Evolutionary conservation across 495 filamentous ascomycete genomes (phyloP), one percentile per base, ranked within the genome.

Genomic region (Staphylotrichum longicolle): DNA sequence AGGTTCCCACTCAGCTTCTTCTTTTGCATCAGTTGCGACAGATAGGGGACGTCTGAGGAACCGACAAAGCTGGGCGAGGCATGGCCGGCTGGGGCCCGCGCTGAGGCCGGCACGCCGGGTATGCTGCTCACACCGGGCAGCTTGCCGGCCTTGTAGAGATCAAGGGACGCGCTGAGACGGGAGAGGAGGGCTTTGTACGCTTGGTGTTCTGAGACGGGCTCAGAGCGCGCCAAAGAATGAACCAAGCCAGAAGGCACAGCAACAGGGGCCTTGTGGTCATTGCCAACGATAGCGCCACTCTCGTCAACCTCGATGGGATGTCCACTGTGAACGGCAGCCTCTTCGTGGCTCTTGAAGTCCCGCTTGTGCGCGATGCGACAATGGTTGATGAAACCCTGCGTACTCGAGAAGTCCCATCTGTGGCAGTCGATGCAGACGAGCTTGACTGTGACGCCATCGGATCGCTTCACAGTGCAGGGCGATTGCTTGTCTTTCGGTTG

Each of bases 341-440:
- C 91, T 69, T 97, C 93, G 67, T 98, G 94, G 67, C 91, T 97
- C 68, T 91, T 88, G 77, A 90, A 97, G 55, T 92, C 91, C 53
- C 91, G 83, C 61, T 86, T 87, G 74, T 98, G 94, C 8, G 93
- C 91, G 59, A 98, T 97, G 46, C 94, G 91, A 68, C 92, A 97
- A 68, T 98, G 94, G 66, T 98, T 98, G 77, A 98, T 93, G 69
- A 98, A 98, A 3, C 94, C 94, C 72, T 98, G 94, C 1, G 91
- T 91, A 73, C 91, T 96, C 48, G 88, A 91, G 72, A 97, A 98
- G 70, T 97, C 89, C 75, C 88, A 88, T 58, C 91, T 80, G 46
- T 90, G 83, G 68, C 94, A 98, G 69, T 94, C 88, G 54, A 92
- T 79, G 75, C 94, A 98, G 53, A 93, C 85, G 49, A 98, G 82